Percentiles rank a stretch among this genome's conserved stretches.
These are phyloP conservation scores for Lagenaria siceraria DNA, from an alignment of 306 rosid species.

Conservation along the genomic window DNA sequence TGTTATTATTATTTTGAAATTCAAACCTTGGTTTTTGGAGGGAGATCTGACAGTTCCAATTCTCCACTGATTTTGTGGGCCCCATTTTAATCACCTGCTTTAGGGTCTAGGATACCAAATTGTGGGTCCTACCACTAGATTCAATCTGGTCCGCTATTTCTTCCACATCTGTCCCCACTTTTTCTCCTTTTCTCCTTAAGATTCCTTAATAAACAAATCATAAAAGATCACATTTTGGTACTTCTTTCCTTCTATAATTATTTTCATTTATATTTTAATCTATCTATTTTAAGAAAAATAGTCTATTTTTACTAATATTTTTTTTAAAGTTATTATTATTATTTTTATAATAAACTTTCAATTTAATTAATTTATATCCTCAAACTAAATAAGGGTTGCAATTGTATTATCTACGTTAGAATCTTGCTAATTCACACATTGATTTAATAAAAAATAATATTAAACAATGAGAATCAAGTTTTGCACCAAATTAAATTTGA, in stretches of 20 bases:
- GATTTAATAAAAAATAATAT: too few species aligned
- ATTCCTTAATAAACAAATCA: not conserved
- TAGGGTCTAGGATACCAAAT: not conserved
- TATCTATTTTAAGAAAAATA: too few species aligned
- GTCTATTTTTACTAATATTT: too few species aligned
- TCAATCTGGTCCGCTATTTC: conserved; percentile 24
- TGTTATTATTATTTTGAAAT: not conserved
- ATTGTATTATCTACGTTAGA: too few species aligned
- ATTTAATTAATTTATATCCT: too few species aligned
- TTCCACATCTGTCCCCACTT: conserved; percentile 18
- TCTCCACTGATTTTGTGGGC: not conserved
- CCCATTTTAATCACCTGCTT: not conserved
- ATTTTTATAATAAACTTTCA: too few species aligned
- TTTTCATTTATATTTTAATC: not conserved
- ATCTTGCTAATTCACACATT: too few species aligned
- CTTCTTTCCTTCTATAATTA: not conserved
- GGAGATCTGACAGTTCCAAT: not conserved
- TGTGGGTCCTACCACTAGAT: not conserved
- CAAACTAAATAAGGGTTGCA: too few species aligned
- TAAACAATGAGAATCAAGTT: too few species aligned
- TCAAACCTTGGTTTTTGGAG: conserved; percentile 1
- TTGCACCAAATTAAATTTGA: too few species aligned
- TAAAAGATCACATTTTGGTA: not conserved
- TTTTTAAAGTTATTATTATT: too few species aligned
- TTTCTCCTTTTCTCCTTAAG: not conserved